Base-by-base conservation (phyloP, 805 yeast genomes). In the Starmerella potacharoeniae region DNA sequence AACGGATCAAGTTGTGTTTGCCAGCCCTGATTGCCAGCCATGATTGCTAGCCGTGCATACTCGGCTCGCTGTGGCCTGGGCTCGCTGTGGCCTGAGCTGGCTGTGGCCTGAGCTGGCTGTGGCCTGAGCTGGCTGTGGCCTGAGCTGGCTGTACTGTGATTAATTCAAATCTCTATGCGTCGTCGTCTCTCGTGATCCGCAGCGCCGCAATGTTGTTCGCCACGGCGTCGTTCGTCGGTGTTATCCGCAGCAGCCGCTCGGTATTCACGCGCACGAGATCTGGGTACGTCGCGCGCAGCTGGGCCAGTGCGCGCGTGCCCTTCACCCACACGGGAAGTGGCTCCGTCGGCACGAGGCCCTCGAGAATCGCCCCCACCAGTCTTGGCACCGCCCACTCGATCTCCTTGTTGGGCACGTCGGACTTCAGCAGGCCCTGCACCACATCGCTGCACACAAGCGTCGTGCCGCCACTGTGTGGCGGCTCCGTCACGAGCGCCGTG, bases 241-340 rank as follows among this genome's bases (percentile, higher is more conserved):
- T 49, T 13, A 4, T 22, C 5, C 1, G 16, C 29, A 35, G 29
- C 13, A 47, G 50, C 9, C 28, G 44, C 17, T 10, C 40, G 10
- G 6, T 16, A 8, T 46, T 34, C 17, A 41, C 39, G 31, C n/a
- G 13, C 11, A 13, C 4, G n/a, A 16, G 30, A 4, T n/a, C 22
- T 1, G 56, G 58, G 28, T 34, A 40, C 33, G 34, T 22, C 33
- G 44, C 41, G 17, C 14, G 4, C 33, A 58, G 42, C 30, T 49
- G 2, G 1, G 56, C 60, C 42, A 57, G 44, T 4, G 60, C 54
- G 17, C 43, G 30, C n/a, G 60, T 52, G n/a, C 60, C 60, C 39
- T 53, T 49, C 40, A 57, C 49, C 60, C 56, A 52, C 13, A 48
- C 48, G 8, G 52, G 39, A 22, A 42, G 44, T 11, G 33, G 35